Evolutionary conservation across 2,329 filamentous ascomycete genomes (phyloP).

Genomic region (Colletotrichum sp.): DNA sequence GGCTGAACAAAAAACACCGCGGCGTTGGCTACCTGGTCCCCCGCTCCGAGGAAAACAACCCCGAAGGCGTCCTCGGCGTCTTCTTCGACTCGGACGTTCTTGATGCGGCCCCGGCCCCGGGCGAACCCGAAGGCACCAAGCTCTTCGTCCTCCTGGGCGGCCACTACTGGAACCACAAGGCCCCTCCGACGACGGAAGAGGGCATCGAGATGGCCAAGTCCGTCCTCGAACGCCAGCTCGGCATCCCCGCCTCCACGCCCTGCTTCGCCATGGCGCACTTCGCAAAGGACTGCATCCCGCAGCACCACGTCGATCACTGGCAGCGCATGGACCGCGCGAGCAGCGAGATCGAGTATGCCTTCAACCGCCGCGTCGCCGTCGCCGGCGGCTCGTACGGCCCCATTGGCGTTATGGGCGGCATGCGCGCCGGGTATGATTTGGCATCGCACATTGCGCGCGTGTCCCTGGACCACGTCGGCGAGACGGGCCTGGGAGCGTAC

Average conservation of each 20-base stretch:
- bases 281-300: constrained; percentile 80
- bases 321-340: constrained; percentile 64
- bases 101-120: constrained; percentile 31
- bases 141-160: constrained; percentile 90
- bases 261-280: constrained; percentile 64
- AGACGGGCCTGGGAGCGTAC: constrained; percentile 39
- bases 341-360: constrained; percentile 58
- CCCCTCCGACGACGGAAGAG: constrained; percentile 65
- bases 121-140: constrained; percentile 48
- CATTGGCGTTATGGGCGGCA: constrained; percentile 55
- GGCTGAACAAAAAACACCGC: constrained; percentile 63
- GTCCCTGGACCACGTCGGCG: constrained; percentile 27
- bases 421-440: constrained; percentile 56
- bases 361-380: constrained; percentile 69
- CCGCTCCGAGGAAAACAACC: constrained; percentile 75
- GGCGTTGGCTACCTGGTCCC: constrained; percentile 96
- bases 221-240: constrained; percentile 76
- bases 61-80: constrained; percentile 85
- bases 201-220: constrained; percentile 73
- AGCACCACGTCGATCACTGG: constrained; percentile 83
- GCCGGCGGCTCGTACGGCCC: constrained; percentile 59
- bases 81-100: constrained; percentile 81
- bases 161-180: constrained; percentile 90
- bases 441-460: constrained; percentile 40
- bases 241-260: constrained; percentile 66